Evolutionary conservation across 2,329 filamentous ascomycete species (phyloP), one percentile per base, ranked within the genome.

Genomic region (Mycosphaerella sp.): DNA sequence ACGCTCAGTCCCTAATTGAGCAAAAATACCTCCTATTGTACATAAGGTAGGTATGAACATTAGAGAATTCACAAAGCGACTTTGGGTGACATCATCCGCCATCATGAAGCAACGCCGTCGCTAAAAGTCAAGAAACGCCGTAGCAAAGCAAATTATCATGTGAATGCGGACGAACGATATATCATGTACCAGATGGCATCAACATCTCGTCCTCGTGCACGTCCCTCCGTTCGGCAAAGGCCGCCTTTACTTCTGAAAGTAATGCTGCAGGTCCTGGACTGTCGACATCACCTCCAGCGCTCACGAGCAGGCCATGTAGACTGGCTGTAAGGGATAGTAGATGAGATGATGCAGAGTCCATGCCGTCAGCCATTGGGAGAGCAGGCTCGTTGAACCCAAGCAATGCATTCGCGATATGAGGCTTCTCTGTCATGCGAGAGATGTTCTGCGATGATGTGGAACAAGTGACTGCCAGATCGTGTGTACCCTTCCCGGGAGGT

Each of bases 371-470:
- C 38, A 17, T 34, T 58, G 58, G 11, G 59, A 56, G 17, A 7
- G 65, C 59, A 34, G 60, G 59, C 51, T 64, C 56, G 21, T 66
- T 65, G 59, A 58, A 69, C 3, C 53, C 50, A 4, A 66, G 54
- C 9, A 67, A 36, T 9, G 61, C 60, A 17, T 14, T 8, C 10
- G 54, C 48, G 39, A 58, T 46, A 21, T 65, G 60, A 8, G 61
- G 44, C 14, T 40, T 55, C n/a, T 45, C 54, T 4, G 47, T 48
- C 45, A 47, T 45, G 4, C 41, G 14, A 5, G 47, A 59, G 23
- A 61, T 52, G 11, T 43, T 43, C 1, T 34, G 17, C 17, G 47
- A 8, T 6, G 52, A 39, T 3, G 48, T 34, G 0, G 32, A 45
- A 2, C 47, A 51, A 5, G 12, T 47, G 26, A 55, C 11, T 2